phyloP scores from a whole-genome alignment of 1,139 yeast species.

The Saccharomyces hybrid region DNA sequence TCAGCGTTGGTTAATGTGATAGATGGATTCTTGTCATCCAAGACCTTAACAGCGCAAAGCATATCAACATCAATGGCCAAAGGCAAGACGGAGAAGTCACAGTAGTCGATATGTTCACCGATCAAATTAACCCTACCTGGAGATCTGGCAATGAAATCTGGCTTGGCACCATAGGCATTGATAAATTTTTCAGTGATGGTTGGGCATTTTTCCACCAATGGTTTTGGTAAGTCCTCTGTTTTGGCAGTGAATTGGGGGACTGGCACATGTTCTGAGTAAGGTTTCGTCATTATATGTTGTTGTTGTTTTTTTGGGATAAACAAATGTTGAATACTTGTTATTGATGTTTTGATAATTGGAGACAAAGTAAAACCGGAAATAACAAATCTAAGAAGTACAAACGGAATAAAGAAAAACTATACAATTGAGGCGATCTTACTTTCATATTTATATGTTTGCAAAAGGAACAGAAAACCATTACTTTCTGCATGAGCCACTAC shows the following conservation, averaged over 20 bases:
- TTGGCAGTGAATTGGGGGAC: neutral
- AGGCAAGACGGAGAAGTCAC: constrained; percentile 65
- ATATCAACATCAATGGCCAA: constrained; percentile 67
- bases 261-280: neutral
- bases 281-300: neutral
- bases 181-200: too few relatives aligned
- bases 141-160: constrained; percentile 46
- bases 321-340: neutral
- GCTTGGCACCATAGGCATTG: constrained; percentile 12
- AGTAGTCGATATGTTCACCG: constrained; percentile 72
- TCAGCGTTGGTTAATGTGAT: constrained; percentile 42
- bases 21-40: constrained; percentile 26
- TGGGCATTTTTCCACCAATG: neutral
- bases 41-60: constrained; percentile 44
- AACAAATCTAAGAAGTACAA: neutral
- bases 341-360: neutral
- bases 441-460: neutral
- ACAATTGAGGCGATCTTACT: neutral
- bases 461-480: neutral
- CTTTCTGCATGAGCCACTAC: neutral
- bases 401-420: neutral
- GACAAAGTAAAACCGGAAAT: neutral
- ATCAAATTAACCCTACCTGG: constrained; percentile 73
- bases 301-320: neutral
- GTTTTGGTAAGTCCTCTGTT: neutral